These are phyloP conservation scores for Anacardium occidentale DNA, from an alignment of 345 rosid genomes.

Conservation along the genomic window DNA sequence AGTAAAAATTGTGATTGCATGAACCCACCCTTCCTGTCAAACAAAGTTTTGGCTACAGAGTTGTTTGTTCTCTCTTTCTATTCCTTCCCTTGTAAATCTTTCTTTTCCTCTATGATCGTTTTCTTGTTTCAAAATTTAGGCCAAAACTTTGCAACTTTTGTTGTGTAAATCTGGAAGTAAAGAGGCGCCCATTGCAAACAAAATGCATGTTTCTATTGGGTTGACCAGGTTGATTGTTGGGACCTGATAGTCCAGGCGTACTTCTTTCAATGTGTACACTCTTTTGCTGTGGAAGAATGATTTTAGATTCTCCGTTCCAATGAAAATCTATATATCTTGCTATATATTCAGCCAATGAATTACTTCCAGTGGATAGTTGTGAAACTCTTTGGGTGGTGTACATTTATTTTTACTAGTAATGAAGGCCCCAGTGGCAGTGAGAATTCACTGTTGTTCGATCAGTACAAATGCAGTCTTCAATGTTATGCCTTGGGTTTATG, in stretches of 20 bases:
- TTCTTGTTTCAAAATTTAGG: no score
- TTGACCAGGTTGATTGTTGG: neutral
- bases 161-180: no score
- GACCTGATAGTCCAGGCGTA: neutral
- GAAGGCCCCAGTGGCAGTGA: no score
- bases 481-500: no score
- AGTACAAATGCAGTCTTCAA: no score
- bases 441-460: neutral
- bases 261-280: no score
- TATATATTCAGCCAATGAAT: neutral
- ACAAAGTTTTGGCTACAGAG: neutral
- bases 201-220: neutral
- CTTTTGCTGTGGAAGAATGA: neutral
- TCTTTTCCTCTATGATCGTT: no score
- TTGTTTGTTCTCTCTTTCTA: no score
- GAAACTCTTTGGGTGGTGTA: no score
- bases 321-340: slow-evolving; percentile 7
- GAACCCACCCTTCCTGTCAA: neutral
- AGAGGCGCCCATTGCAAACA: neutral
- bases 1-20: neutral
- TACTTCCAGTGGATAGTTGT: neutral
- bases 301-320: neutral
- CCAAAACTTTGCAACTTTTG: no score
- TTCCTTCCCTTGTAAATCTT: no score
- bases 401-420: no score